Conservation (phyloP, 1,284 basidiomycete species). For the Microbotryomycetes sp. region DNA sequence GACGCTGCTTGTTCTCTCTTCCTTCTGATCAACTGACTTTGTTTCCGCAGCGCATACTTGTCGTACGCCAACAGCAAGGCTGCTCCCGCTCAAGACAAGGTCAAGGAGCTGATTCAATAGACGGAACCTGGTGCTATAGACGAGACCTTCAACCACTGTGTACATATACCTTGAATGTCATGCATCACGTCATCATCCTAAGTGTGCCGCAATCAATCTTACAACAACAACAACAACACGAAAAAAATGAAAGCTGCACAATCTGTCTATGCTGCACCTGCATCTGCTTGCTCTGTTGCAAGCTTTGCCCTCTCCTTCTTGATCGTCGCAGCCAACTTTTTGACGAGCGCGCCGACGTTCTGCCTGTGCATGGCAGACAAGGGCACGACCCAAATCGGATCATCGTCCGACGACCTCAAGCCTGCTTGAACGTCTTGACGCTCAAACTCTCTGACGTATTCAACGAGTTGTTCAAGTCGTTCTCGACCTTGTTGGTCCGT, state of each 20-base stretch:
- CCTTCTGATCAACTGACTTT: background rate
- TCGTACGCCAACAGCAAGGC: constrained; percentile 25
- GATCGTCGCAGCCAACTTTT: constrained; percentile 58
- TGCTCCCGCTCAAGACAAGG: constrained; percentile 2
- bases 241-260: background rate
- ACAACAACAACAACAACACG: background rate
- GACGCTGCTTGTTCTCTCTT: background rate
- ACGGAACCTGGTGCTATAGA: background rate
- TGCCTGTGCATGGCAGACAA: constrained; percentile 72
- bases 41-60: constrained; percentile 21
- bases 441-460: constrained; percentile 41
- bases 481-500: constrained; percentile 41
- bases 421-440: constrained; percentile 54
- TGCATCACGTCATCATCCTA: too few relatives aligned
- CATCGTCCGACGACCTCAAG: constrained; percentile 48
- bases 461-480: constrained; percentile 36
- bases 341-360: constrained; percentile 62
- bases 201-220: too few relatives aligned
- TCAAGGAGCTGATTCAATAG: constrained; percentile 9
- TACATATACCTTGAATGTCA: too few relatives aligned
- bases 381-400: constrained; percentile 51
- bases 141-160: background rate
- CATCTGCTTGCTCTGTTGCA: constrained; percentile 30
- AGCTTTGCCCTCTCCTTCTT: constrained; percentile 46
- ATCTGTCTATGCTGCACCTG: background rate